Conservation (phyloP, 768 basidiomycete species). For the Suillus lakei region DNA sequence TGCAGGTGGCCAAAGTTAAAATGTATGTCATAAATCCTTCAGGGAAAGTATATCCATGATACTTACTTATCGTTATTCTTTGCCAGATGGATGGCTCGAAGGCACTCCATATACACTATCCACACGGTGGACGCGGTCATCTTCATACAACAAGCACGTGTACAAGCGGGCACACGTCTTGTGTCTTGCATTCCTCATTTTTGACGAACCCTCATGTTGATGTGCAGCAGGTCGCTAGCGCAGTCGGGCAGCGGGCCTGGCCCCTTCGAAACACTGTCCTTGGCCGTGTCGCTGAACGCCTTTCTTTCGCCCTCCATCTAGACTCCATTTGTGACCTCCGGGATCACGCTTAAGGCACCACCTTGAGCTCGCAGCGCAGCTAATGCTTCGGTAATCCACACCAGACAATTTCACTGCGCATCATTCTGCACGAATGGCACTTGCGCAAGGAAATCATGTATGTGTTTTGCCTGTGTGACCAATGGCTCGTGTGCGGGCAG, state of each 20-base stretch:
- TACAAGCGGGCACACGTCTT: neutral
- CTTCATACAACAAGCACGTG: neutral
- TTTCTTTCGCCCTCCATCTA: neutral
- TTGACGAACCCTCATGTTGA: neutral
- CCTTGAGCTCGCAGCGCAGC: neutral
- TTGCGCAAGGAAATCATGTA: neutral
- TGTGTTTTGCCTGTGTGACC: neutral
- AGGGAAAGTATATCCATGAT: neutral
- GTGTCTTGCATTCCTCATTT: neutral
- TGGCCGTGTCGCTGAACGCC: neutral
- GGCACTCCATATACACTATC: neutral
- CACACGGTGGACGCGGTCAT: neutral
- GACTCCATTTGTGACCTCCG: neutral
- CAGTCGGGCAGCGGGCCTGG: neutral
- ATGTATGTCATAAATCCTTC: neutral
- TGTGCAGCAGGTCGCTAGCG: neutral
- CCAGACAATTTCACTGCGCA: neutral
- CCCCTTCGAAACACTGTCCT: neutral
- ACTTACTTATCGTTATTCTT: neutral
- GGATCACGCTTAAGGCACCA: neutral
- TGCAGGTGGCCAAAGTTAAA: neutral
- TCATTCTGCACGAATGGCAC: neutral
- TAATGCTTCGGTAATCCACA: neutral
- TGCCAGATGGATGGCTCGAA: neutral
- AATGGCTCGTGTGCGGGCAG: neutral